These are phyloP conservation scores for Selaginella tamariscina DNA, from an alignment of 75 land plant species.

Conservation along the genomic window DNA sequence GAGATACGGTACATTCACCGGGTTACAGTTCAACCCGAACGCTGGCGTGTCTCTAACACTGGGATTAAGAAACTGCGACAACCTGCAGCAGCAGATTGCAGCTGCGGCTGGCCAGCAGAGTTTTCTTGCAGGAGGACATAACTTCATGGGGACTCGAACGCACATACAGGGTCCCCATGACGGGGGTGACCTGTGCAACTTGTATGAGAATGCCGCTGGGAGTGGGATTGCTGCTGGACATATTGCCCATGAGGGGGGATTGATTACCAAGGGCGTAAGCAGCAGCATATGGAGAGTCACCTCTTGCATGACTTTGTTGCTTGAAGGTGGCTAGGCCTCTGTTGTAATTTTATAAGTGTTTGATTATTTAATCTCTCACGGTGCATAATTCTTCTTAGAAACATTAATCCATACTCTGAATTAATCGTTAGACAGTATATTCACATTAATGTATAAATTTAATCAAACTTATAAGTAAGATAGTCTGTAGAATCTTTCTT, in stretches of 20 bases:
- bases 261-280: neutral
- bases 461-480: too few species aligned
- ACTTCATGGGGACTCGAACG: neutral
- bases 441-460: too few species aligned
- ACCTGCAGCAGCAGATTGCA: neutral
- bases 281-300: neutral
- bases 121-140: neutral
- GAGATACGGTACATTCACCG: neutral
- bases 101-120: neutral
- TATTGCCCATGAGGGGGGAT: neutral
- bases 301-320: neutral
- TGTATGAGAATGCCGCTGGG: neutral
- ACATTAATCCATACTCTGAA: too few species aligned
- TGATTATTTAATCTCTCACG: too few species aligned
- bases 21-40: neutral
- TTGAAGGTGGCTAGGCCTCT: neutral
- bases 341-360: too few species aligned
- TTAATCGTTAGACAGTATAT: too few species aligned
- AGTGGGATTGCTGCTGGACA: neutral
- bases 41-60: neutral
- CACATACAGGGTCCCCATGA: neutral
- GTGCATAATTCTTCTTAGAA: too few species aligned
- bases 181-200: neutral
- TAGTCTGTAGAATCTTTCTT: too few species aligned
- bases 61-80: neutral